Evolutionary conservation across 352 stramenopile genomes (phyloP), one percentile per base, ranked within the genome.

Genomic region (Phytophthora brassicae): DNA sequence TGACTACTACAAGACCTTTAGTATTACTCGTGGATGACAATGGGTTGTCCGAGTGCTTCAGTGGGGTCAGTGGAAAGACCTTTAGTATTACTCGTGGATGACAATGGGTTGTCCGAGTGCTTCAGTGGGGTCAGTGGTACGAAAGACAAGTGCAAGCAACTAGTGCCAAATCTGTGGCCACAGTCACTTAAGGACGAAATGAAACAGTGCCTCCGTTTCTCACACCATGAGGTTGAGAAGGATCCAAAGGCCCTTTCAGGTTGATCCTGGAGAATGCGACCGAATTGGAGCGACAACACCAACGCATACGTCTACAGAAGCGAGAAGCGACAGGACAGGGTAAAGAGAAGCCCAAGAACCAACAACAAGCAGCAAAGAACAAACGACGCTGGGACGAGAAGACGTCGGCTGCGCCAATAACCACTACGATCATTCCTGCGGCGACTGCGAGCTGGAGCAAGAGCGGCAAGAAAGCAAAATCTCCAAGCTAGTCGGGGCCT

Each of bases 231-330:
- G 1, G 51, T 20, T 22, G 42, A n/a, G 1, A 55, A 1, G 12
- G 17, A 47, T 22, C 50, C 48, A 52, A 52, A 17, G 26, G 29
- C 43, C 4, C 22, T 59, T 65, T 58, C 23, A 4, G 17, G 9
- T 33, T 65, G 14, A 56, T 66, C 23, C 24, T 56, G 6, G 49
- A 60, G 4, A 58, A 60, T 8, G 49, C 49, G 24, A 53, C 45
- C 1, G 58, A 51, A 4, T 33, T 38, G 1, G 38, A 64, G n/a
- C 19, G 31, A 8, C 46, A 64, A 19, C 43, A 56, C 39, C 13
- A 36, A 2, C 44, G 48, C 33, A 16, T 47, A 3, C 56, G 49
- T 20, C 17, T 6, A 14, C 56, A 64, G 41, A 64, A 52, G 17
- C 23, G 31, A 24, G 45, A 43, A 17, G 20, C 23, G 6, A 9